Conservation (phyloP, 176 grass and related monocot genomes). For the Ananas comosus region DNA sequence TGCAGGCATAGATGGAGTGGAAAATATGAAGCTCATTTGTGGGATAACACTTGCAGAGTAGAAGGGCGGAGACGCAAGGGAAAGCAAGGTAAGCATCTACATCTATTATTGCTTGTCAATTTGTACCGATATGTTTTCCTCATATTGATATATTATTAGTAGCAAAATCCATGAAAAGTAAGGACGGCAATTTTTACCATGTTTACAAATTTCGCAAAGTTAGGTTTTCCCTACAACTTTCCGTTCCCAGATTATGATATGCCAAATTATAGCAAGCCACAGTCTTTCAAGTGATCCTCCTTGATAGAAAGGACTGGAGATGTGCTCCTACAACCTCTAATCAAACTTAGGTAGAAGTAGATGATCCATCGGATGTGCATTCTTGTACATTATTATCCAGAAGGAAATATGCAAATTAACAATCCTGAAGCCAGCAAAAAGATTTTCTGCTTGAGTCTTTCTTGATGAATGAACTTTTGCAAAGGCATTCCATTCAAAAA, state of each 20-base stretch:
- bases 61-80: slow-evolving; percentile 90
- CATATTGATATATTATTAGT: background rate
- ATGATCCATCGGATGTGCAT: background rate
- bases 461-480: background rate
- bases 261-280: background rate
- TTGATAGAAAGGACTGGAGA: background rate
- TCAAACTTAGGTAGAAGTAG: background rate
- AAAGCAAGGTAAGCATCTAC: slow-evolving; percentile 56
- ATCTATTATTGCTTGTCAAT: background rate
- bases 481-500: background rate
- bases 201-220: background rate
- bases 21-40: slow-evolving; percentile 93
- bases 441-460: background rate
- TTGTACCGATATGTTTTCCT: background rate
- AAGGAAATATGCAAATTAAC: no score
- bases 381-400: no score
- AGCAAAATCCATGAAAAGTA: background rate
- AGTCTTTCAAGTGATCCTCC: background rate
- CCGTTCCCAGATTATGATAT: background rate
- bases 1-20: slow-evolving; percentile 94
- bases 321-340: no score
- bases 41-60: slow-evolving; percentile 85
- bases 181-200: background rate
- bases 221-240: background rate
- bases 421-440: no score